phyloP scores from a whole-genome alignment of 345 rosid species.

The Carallia brachiata region DNA sequence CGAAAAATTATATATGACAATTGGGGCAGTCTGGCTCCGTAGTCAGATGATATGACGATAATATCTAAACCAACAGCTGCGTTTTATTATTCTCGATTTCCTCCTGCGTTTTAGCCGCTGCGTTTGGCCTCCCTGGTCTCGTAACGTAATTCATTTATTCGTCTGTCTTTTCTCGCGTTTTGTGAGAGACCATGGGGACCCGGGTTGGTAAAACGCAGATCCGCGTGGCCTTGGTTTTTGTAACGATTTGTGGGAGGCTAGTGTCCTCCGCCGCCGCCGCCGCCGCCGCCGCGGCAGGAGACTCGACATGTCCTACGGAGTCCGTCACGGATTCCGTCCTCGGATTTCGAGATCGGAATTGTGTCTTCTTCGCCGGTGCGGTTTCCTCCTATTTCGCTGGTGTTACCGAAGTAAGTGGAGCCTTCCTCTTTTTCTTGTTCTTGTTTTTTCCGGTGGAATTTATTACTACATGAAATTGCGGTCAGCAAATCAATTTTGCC shows the following conservation, averaged over 20 bases:
- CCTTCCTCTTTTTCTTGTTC: neutral
- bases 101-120: too few species aligned
- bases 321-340: constrained; percentile 49
- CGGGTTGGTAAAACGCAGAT: constrained; percentile 40
- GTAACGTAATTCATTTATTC: too few species aligned
- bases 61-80: too few species aligned
- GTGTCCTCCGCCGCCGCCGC: constrained; percentile 17
- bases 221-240: constrained; percentile 11
- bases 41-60: too few species aligned
- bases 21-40: too few species aligned
- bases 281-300: neutral
- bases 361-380: constrained; percentile 25
- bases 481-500: neutral
- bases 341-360: constrained; percentile 45
- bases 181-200: constrained; percentile 21
- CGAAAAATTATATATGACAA: too few species aligned
- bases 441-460: constrained; percentile 1
- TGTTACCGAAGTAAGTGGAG: constrained; percentile 56
- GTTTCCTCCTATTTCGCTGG: constrained; percentile 38
- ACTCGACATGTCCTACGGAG: constrained; percentile 39
- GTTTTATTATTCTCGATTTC: too few species aligned
- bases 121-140: too few species aligned
- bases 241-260: constrained; percentile 36
- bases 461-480: neutral
- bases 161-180: too few species aligned